Base-by-base conservation (phyloP, 73 alveolate genomes). In the Blepharisma japonicum region DNA sequence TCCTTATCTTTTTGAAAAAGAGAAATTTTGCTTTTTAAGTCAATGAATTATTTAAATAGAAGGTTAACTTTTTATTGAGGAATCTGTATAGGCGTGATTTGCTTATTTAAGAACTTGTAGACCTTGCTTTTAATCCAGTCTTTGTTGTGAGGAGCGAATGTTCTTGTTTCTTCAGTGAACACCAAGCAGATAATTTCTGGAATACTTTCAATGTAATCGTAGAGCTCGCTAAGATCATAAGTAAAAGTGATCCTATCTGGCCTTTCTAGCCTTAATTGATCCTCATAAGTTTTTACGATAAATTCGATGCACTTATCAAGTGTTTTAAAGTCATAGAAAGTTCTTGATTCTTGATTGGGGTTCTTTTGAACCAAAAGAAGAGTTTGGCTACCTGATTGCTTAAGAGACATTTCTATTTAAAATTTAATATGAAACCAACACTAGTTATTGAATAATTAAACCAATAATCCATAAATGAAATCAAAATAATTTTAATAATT, bases 141-240 rank as follows among this genome's bases (percentile, higher is more conserved):
- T 61, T 61, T 61, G 23, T 61, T 39, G 5, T 61, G 74, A 14
- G 74, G 74, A 25, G 74, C 23, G 5, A 18, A 61, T 8, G 38
- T 61, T 25, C 74, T 61, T 25, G 46, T 61, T 20, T 61, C 74
- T 25, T 61, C 74, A 25, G 47, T 5, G 23, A 18, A 61, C 14
- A 61, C 23, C 38, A 61, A 25, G 23, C 74, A 61, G 14, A 20
- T 14, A 20, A 61, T 61, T 9, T 25, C 18, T 2, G 74, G 74
- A 14, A 61, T 8, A 25, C 23, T 48, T 8, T 61, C 74, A 14
- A 61, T 8, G 23, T 61, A 61, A 2, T 61, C 74, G 23, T 61
- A 61, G 47, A 61, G 23, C 18, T 61, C 74, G 74, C 74, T 61
- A 18, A 61, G 46, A 39, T 61, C 74, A 61, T 61, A 61, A 61